Evolutionary conservation across 352 stramenopile species (phyloP).

Genomic region (Pythium volutum): DNA sequence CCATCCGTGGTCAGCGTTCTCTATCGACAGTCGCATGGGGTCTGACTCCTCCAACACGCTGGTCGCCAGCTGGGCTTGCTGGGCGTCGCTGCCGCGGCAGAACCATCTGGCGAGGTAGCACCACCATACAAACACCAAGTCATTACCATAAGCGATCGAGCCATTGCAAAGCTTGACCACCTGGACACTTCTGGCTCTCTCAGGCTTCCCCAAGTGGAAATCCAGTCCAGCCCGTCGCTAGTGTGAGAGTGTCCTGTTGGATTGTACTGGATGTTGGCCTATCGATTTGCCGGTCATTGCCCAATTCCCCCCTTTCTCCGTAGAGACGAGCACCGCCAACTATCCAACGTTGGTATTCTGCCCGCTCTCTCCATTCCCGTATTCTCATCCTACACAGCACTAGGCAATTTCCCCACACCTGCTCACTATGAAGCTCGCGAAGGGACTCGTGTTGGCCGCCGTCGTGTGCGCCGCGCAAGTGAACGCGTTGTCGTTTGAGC

Average conservation of each 20-base stretch:
- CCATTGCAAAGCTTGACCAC: background rate
- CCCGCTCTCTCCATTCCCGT: background rate
- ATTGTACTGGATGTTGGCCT: background rate
- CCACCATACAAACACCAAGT: slow-evolving; percentile 5
- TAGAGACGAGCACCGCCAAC: slow-evolving; percentile 14
- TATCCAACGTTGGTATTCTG: background rate
- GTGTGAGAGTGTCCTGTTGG: background rate
- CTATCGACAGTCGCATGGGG: background rate
- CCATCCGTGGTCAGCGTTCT: background rate
- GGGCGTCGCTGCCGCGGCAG: background rate
- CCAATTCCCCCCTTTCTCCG: slow-evolving; percentile 14
- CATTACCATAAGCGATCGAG: background rate
- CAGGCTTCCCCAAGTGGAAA: background rate
- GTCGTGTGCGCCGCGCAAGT: slow-evolving; percentile 50
- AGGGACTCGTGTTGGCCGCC: slow-evolving; percentile 51
- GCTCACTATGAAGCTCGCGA: slow-evolving; percentile 34
- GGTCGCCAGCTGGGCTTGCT: background rate
- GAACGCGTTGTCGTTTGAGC: slow-evolving; percentile 52
- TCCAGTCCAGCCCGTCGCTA: background rate
- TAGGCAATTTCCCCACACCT: background rate
- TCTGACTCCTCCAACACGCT: slow-evolving; percentile 4
- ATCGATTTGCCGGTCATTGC: slow-evolving; percentile 8
- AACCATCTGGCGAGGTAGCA: background rate
- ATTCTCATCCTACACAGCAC: background rate
- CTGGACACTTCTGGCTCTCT: slow-evolving; percentile 15